Evolutionary conservation across 352 stramenopile genomes (phyloP).

Genomic region (Elongisporangium prolatum): DNA sequence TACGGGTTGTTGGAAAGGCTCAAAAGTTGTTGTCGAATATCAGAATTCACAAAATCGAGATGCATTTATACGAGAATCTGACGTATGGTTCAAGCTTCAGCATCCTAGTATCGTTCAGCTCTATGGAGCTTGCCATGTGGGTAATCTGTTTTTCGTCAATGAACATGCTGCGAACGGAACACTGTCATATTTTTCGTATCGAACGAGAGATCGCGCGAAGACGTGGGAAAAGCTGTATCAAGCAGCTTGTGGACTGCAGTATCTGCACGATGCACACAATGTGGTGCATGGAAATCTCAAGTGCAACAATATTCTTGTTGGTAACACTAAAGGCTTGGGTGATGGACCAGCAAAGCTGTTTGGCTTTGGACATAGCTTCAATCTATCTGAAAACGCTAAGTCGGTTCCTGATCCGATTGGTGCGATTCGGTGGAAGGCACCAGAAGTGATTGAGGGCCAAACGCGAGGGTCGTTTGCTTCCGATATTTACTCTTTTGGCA

Average conservation of each 20-base stretch:
- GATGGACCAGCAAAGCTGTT: slow-evolving; percentile 12
- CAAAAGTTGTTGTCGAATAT: neutral
- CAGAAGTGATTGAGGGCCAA: slow-evolving; percentile 2
- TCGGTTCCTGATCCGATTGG: slow-evolving; percentile 2
- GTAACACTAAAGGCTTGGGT: slow-evolving; percentile 1
- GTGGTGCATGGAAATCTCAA: slow-evolving; percentile 76
- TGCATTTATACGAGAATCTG: slow-evolving; percentile 12
- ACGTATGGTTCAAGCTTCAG: slow-evolving; percentile 11
- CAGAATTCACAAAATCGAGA: neutral
- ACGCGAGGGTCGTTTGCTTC: slow-evolving; percentile 5
- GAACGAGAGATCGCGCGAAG: neutral
- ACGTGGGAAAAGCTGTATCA: slow-evolving; percentile 7
- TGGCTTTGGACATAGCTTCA: slow-evolving; percentile 21
- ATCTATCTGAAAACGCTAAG: slow-evolving; percentile 5
- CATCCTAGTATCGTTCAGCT: slow-evolving; percentile 16
- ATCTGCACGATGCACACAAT: slow-evolving; percentile 30
- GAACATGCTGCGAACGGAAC: slow-evolving; percentile 7
- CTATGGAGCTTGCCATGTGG: slow-evolving; percentile 19
- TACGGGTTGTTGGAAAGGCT: neutral
- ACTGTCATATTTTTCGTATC: slow-evolving; percentile 3
- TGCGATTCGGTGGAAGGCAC: slow-evolving; percentile 13
- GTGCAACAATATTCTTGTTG: slow-evolving; percentile 66
- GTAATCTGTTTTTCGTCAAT: slow-evolving; percentile 7
- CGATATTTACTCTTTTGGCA: slow-evolving; percentile 19
- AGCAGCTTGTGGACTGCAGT: slow-evolving; percentile 26